phyloP scores from a whole-genome alignment of 345 rosid species.

The Chamaenerion angustifolium region DNA sequence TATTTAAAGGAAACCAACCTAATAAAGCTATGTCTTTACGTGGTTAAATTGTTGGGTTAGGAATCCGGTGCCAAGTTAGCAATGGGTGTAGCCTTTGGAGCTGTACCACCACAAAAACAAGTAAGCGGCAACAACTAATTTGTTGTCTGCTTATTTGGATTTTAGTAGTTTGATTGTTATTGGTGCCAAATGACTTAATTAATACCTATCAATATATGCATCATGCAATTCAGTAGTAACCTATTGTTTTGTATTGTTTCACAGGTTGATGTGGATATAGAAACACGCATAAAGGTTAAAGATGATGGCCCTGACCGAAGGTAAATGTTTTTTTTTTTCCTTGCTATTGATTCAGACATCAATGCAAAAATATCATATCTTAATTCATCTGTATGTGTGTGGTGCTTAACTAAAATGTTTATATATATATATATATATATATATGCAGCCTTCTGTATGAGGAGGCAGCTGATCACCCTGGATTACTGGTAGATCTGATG shows the following conservation, averaged over 20 bases:
- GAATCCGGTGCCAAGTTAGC: conserved; percentile 99
- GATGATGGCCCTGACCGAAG: conserved; percentile 82
- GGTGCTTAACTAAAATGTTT: no score
- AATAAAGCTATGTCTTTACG: not conserved
- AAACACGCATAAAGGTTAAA: no score
- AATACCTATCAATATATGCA: no score
- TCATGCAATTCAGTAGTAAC: not conserved
- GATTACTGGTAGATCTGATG: no score
- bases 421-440: no score
- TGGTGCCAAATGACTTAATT: not conserved
- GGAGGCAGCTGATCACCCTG: no score
- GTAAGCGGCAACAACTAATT: conserved; percentile 15
- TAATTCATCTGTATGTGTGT: no score
- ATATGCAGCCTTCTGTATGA: conserved; percentile 66
- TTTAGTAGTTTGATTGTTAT: not conserved
- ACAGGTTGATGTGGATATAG: conserved; percentile 98
- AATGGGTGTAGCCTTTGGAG: conserved; percentile 81
- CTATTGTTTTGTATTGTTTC: conserved; percentile 2
- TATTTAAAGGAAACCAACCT: no score
- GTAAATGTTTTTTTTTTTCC: conserved; percentile 29
- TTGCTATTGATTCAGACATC: no score
- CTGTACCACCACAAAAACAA: conserved; percentile 55
- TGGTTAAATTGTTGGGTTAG: conserved; percentile 28
- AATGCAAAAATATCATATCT: no score
- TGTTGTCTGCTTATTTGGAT: conserved; percentile 2